phyloP scores from a whole-genome alignment of 2,329 filamentous ascomycete genomes.

The Harringtonia aguacate region DNA sequence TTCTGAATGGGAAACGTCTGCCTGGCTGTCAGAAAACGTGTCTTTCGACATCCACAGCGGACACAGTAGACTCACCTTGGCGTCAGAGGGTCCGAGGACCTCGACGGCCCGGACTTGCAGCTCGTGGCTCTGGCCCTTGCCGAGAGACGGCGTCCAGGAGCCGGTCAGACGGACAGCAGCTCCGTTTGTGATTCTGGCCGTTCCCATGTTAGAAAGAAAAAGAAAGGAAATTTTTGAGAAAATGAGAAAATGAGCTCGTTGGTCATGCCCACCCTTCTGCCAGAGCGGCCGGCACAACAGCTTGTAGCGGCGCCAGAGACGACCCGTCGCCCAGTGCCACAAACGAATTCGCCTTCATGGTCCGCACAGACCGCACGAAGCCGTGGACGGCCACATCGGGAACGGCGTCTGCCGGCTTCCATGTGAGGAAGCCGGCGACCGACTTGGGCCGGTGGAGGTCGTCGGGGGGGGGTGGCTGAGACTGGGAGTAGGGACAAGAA shows the following conservation, averaged over 20 bases:
- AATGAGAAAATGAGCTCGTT: no score
- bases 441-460: conserved; percentile 22
- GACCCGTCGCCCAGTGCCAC: conserved; percentile 82
- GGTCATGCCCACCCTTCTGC: conserved; percentile 70
- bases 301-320: conserved; percentile 67
- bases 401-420: conserved; percentile 31
- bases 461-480: no score
- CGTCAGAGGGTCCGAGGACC: conserved; percentile 67
- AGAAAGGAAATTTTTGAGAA: conserved; percentile 18
- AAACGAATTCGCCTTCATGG: conserved; percentile 77
- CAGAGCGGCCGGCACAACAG: conserved; percentile 61
- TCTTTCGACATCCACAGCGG: background rate
- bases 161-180: conserved; percentile 70
- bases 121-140: conserved; percentile 65
- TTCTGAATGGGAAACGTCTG: conserved; percentile 91
- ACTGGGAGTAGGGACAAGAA: background rate
- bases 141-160: conserved; percentile 61
- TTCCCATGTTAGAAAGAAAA: conserved; percentile 8
- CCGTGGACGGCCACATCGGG: conserved; percentile 57
- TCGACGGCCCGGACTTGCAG: conserved; percentile 61
- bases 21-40: background rate
- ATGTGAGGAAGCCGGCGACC: conserved; percentile 46
- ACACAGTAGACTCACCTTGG: conserved; percentile 49
- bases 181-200: conserved; percentile 68
- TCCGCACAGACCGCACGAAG: conserved; percentile 73